Percentiles rank a stretch among this genome's conserved stretches.
Conservation (phyloP, 2,329 filamentous ascomycete genomes). For the Neopestalotiopsis rosae region DNA sequence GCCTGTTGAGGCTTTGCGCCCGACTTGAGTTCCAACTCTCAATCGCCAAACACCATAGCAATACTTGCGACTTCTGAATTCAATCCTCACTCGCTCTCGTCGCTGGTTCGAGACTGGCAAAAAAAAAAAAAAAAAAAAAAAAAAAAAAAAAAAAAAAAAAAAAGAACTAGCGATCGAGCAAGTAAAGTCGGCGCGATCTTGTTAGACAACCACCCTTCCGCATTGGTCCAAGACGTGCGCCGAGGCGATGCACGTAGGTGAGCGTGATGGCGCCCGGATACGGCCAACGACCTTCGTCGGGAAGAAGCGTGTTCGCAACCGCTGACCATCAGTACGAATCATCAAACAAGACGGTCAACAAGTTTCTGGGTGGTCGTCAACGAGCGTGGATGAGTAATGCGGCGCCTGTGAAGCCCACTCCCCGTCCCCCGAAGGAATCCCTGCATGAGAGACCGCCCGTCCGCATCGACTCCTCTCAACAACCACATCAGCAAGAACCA, state of each 20-base stretch:
- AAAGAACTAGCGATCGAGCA: not conserved
- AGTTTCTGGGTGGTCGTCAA: constrained; percentile 43
- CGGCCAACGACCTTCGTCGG: constrained; percentile 12
- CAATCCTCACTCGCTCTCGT: not conserved
- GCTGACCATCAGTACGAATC: constrained; percentile 38
- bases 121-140: no score
- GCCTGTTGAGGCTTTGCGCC: not conserved
- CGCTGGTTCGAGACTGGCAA: no score
- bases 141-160: no score
- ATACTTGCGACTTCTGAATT: not conserved
- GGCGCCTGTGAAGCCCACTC: constrained; percentile 35
- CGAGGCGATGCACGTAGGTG: constrained; percentile 19
- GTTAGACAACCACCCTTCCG: not conserved
- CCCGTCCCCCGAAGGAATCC: constrained; percentile 26
- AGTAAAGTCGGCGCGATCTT: not conserved
- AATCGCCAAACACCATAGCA: not conserved
- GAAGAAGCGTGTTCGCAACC: constrained; percentile 19
- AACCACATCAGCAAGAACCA: constrained; percentile 17
- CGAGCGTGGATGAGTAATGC: constrained; percentile 39
- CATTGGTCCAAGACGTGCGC: not conserved
- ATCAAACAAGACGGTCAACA: constrained; percentile 47
- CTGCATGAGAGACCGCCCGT: not conserved
- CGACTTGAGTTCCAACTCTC: not conserved
- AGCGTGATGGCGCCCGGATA: constrained; percentile 19
- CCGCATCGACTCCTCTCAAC: constrained; percentile 18